Conservation (phyloP, 768 basidiomycete genomes). For the Tricholoma saponaceum region DNA sequence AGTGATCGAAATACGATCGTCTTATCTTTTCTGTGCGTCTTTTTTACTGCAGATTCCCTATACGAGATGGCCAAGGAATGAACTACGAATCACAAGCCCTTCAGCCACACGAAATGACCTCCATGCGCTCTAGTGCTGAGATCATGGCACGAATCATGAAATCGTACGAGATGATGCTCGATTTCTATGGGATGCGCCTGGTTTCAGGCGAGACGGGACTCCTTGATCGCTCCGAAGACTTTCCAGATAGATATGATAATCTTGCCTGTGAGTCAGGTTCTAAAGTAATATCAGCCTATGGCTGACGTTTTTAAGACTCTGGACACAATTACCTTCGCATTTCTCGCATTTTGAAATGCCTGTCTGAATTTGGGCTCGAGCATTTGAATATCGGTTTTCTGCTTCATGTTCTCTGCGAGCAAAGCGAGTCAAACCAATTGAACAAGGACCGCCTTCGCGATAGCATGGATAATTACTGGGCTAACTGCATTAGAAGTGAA, state of each 20-base stretch:
- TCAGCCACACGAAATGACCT: slow-evolving; percentile 56
- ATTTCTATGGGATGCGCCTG: slow-evolving; percentile 77
- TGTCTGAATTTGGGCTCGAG: slow-evolving; percentile 69
- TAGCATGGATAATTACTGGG: slow-evolving; percentile 82
- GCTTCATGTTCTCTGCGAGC: slow-evolving; percentile 65
- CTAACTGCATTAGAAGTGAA: slow-evolving; percentile 64
- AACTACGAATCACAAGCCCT: slow-evolving; percentile 66
- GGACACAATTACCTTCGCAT: slow-evolving; percentile 77
- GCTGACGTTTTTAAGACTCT: slow-evolving; percentile 37
- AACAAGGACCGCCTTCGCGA: slow-evolving; percentile 40
- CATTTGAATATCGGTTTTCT: slow-evolving; percentile 62
- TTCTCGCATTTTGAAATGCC: slow-evolving; percentile 71
- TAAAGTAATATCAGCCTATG: not conserved
- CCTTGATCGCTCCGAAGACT: slow-evolving; percentile 49
- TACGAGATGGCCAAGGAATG: slow-evolving; percentile 64
- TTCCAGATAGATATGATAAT: slow-evolving; percentile 54
- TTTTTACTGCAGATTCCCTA: slow-evolving; percentile 52
- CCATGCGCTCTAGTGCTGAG: slow-evolving; percentile 47
- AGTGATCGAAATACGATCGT: not conserved
- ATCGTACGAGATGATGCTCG: slow-evolving; percentile 73
- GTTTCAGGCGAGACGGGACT: slow-evolving; percentile 55
- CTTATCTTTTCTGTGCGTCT: not conserved
- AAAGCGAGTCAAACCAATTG: slow-evolving; percentile 54
- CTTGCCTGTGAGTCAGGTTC: slow-evolving; percentile 52
- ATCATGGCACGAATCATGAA: slow-evolving; percentile 47